Conservation (phyloP, 768 basidiomycete genomes). For the Gelatoporia subvermispora region DNA sequence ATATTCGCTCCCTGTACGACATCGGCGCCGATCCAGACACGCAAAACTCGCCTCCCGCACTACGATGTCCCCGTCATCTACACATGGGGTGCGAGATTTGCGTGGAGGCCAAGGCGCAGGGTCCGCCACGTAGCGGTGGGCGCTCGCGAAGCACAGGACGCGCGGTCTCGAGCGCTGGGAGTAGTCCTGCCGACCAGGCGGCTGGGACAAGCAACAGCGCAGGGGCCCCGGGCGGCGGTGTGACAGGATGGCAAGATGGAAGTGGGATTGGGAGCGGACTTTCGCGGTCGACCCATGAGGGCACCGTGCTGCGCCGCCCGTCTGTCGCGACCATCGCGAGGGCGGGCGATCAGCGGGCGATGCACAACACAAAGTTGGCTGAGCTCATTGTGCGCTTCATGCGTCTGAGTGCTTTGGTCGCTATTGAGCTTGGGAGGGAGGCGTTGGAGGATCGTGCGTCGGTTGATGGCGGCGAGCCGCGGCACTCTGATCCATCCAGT, state of each 20-base stretch:
- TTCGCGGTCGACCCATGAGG: constrained; percentile 47
- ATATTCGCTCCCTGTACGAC: constrained; percentile 48
- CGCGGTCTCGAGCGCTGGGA: constrained; percentile 17
- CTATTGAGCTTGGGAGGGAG: constrained; percentile 72
- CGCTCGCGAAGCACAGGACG: constrained; percentile 11
- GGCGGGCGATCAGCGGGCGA: constrained; percentile 28
- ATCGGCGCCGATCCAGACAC: constrained; percentile 59
- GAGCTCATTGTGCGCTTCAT: constrained; percentile 70
- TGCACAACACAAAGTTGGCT: constrained; percentile 59
- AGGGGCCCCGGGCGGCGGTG: constrained; percentile 37
- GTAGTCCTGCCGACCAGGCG: constrained; percentile 19
- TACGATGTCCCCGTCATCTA: constrained; percentile 70
- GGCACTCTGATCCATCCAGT: constrained; percentile 13
- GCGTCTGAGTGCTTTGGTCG: constrained; percentile 71
- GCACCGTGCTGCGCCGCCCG: constrained; percentile 55
- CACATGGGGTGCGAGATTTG: constrained; percentile 74
- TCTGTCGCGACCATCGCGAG: constrained; percentile 9
- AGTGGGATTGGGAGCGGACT: constrained; percentile 71
- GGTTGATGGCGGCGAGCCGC: constrained; percentile 31
- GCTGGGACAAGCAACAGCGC: not conserved
- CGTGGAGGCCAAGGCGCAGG: constrained; percentile 49
- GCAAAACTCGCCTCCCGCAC: constrained; percentile 55
- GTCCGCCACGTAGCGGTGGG: constrained; percentile 9
- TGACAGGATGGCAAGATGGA: constrained; percentile 74
- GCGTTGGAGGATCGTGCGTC: constrained; percentile 38